These are phyloP conservation scores for Lathyrus tuberosus DNA, from an alignment of 306 rosid species.

Conservation along the genomic window DNA sequence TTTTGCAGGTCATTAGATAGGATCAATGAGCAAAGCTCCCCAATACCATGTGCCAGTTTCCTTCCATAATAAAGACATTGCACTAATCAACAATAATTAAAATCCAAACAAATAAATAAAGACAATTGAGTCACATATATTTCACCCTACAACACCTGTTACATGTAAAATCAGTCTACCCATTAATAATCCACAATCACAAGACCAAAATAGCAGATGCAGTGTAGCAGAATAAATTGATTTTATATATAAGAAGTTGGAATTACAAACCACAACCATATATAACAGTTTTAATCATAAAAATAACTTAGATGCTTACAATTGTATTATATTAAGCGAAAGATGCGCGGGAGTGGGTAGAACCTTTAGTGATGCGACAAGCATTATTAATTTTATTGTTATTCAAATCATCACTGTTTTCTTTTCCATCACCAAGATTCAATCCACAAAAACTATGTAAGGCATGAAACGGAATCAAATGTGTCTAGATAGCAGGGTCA, in stretches of 20 bases:
- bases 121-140: too few relatives aligned
- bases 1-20: too few relatives aligned
- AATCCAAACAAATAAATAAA: too few relatives aligned
- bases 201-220: too few relatives aligned
- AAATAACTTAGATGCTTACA: constrained; percentile 47
- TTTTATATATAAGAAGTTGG: background rate
- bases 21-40: too few relatives aligned
- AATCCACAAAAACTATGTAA: constrained; percentile 45
- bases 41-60: too few relatives aligned
- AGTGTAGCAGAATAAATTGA: background rate
- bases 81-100: too few relatives aligned
- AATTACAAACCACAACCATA: constrained; percentile 1
- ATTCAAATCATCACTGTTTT: constrained; percentile 49
- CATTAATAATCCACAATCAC: background rate
- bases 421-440: constrained; percentile 44
- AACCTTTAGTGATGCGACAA: constrained; percentile 45
- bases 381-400: constrained; percentile 36
- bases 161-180: background rate
- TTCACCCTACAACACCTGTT: too few relatives aligned
- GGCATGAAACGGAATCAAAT: constrained; percentile 41
- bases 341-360: constrained; percentile 57
- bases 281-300: background rate
- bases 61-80: too few relatives aligned
- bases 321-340: constrained; percentile 52
- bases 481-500: constrained; percentile 40